Evolutionary conservation across 164 flowering plant genomes (phyloP).

Genomic region (Chimonanthus praecox): DNA sequence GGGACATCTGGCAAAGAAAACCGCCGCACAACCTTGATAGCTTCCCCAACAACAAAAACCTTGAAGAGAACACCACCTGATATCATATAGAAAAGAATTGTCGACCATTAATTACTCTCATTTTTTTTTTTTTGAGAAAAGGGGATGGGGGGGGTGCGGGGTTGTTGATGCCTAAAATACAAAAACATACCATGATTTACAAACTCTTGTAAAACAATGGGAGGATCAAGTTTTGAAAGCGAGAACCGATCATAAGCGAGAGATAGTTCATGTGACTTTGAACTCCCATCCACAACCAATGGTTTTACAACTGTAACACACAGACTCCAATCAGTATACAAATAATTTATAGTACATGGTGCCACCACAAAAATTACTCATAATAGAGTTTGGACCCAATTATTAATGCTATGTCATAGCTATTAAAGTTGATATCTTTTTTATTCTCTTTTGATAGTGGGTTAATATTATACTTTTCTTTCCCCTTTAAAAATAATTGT

Average conservation of each 20-base stretch:
- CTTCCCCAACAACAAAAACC: conserved; percentile 88
- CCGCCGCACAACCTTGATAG: conserved; percentile 86
- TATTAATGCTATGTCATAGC: background rate
- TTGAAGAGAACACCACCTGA: conserved; percentile 94
- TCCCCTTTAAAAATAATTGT: too few relatives aligned
- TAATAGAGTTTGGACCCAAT: background rate
- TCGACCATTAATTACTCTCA: background rate
- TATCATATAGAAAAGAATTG: background rate
- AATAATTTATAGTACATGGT: background rate
- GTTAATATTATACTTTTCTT: too few relatives aligned
- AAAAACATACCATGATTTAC: conserved; percentile 79
- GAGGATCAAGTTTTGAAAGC: conserved; percentile 80
- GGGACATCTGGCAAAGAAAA: conserved; percentile 86
- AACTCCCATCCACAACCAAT: conserved; percentile 70
- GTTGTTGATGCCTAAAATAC: background rate
- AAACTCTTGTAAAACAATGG: conserved; percentile 95
- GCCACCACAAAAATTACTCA: background rate
- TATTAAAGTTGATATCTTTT: background rate
- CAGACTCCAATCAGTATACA: background rate
- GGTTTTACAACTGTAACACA: conserved; percentile 87
- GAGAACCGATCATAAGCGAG: conserved; percentile 86
- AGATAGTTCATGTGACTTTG: conserved; percentile 86
- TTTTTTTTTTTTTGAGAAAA: too few relatives aligned
- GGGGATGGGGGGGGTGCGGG: background rate
- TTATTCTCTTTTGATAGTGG: too few relatives aligned